Conservation (phyloP, 805 yeast species). For the Kodamaea neixiangensis region DNA sequence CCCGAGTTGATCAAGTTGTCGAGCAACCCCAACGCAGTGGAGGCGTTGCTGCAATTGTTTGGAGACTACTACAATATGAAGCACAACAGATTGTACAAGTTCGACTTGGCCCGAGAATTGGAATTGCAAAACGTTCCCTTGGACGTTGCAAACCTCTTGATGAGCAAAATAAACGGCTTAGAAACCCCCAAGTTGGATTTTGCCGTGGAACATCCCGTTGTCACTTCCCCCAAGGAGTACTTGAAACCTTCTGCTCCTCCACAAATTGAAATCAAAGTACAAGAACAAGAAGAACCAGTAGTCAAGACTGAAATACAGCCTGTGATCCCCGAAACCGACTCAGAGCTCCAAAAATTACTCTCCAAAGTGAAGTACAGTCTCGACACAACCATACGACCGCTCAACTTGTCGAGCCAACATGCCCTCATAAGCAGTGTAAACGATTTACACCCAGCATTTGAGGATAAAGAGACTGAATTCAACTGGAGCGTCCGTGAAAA, state of each 20-base stretch:
- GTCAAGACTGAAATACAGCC: neutral
- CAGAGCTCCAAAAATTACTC: conserved; percentile 18
- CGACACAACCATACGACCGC: conserved; percentile 39
- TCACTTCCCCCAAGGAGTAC: neutral
- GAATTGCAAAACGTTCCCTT: conserved; percentile 30
- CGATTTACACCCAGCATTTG: conserved; percentile 43
- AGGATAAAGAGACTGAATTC: conserved; percentile 78
- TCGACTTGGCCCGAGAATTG: conserved; percentile 47
- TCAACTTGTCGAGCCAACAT: conserved; percentile 27
- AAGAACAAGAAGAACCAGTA: neutral
- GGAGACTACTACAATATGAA: conserved; percentile 29
- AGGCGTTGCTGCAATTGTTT: conserved; percentile 23
- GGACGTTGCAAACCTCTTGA: conserved; percentile 3
- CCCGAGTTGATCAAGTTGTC: conserved; percentile 23
- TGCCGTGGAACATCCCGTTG: neutral
- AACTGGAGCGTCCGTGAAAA: conserved; percentile 83
- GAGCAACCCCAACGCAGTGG: conserved; percentile 9
- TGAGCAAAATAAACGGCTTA: conserved; percentile 7
- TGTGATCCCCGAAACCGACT: neutral
- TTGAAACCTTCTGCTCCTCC: no score
- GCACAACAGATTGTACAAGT: conserved; percentile 41
- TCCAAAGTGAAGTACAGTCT: conserved; percentile 33
- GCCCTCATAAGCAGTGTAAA: conserved; percentile 19
- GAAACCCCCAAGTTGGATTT: neutral
- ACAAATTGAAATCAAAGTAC: neutral